phyloP scores from a whole-genome alignment of 202 grass and related monocot species.

The Schoenoplectus tabernaemontani region DNA sequence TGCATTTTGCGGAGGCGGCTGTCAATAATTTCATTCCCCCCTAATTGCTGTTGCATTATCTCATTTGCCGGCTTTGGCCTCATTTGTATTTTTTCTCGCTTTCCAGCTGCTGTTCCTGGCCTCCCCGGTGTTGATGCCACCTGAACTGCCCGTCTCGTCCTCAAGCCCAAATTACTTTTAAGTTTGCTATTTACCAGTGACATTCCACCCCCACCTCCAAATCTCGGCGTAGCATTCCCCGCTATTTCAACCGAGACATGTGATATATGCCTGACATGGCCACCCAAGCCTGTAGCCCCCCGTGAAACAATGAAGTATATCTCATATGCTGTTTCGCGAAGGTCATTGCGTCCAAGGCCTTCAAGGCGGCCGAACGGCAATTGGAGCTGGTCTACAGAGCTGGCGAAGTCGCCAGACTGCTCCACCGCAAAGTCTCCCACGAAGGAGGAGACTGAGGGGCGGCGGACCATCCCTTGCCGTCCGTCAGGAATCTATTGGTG shows the following conservation, averaged over 20 bases:
- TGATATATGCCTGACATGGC: slow-evolving; percentile 7
- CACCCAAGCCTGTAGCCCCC: slow-evolving; percentile 5
- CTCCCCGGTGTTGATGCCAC: not conserved
- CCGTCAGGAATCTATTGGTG: slow-evolving; percentile 25
- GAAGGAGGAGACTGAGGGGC: slow-evolving; percentile 23
- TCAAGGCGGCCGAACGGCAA: slow-evolving; percentile 61
- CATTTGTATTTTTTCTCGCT: slow-evolving; percentile 7
- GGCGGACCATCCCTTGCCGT: slow-evolving; percentile 32
- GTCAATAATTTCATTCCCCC: slow-evolving; percentile 45
- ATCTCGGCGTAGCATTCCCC: not conserved
- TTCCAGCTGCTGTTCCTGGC: slow-evolving; percentile 16
- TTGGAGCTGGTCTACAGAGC: slow-evolving; percentile 29
- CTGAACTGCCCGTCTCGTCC: slow-evolving; percentile 28
- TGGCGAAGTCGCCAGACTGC: slow-evolving; percentile 17
- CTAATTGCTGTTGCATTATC: slow-evolving; percentile 66
- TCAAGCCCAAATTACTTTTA: slow-evolving; percentile 42
- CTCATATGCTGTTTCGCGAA: slow-evolving; percentile 48
- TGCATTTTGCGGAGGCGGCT: slow-evolving; percentile 45
- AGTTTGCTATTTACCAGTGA: slow-evolving; percentile 47
- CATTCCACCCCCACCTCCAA: slow-evolving; percentile 18
- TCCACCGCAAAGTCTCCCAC: slow-evolving; percentile 1
- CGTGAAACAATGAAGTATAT: slow-evolving; percentile 52
- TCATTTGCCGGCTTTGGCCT: slow-evolving; percentile 43
- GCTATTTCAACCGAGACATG: not conserved
- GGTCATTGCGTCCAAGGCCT: slow-evolving; percentile 32